Base-by-base conservation (phyloP, 2,329 filamentous ascomycete genomes). In the Calonectria hongkongensis region DNA sequence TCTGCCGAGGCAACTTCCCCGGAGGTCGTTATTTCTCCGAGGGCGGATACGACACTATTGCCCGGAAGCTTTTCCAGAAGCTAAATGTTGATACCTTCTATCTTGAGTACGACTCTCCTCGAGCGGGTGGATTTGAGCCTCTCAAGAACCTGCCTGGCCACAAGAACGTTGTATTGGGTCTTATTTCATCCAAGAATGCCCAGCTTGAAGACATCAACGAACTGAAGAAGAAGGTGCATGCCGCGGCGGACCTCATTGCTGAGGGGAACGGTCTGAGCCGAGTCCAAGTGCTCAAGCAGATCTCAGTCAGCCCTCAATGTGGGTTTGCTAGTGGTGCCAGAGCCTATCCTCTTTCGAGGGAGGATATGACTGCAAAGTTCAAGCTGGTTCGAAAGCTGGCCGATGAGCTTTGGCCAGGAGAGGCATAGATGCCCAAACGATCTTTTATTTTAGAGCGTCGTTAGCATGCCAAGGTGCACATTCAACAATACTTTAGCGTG, bases 321-420 rank as follows among this genome's bases (percentile, higher is more conserved):
- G 41, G 41, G 13, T 45, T 45, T 45, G 41, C 41, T 16, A 45
- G 41, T 45, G 41, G 41, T 7, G 41, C 41, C 41, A 45, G n/a
- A n/a, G 41, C 41, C 41, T 45, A 45, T 45, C 41, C 41, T 45
- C 41, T 45, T n/a, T 45, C 41, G 3, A 18, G 41, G n/a, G 41
- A 45, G 41, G 41, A 45, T n/a, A 45, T 45, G 41, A 45, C 41
- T 45, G 41, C 41, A 45, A 45, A 45, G n/a, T n/a, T 45, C 41
- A 45, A 45, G 6, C 41, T 45, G 41, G 41, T 45, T n/a, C 12
- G 41, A 45, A 45, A 45, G 41, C 41, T 45, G 16, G 41, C 41
- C 16, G 41, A 45, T 45, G n/a, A 45, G 15, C 15, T 45, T 45
- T 45, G 41, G 41, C 41, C 41, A n/a, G 41, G 41, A 45, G 41